These are phyloP conservation scores for Ophiostoma angusticollis DNA, from an alignment of 2,329 filamentous ascomycete genomes.

Conservation along the genomic window DNA sequence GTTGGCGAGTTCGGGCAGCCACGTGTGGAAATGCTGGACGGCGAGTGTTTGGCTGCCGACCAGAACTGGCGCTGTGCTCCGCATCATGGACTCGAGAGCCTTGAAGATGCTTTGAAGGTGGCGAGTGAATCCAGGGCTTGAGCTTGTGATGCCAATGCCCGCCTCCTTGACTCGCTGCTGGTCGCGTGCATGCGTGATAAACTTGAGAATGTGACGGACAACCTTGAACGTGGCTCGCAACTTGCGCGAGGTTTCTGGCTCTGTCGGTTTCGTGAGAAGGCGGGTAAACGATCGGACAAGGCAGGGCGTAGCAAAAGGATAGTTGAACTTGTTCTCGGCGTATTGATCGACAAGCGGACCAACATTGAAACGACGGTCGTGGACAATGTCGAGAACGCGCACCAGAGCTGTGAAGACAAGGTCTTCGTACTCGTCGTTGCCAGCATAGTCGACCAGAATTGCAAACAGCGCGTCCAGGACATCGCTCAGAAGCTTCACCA, in stretches of 20 bases:
- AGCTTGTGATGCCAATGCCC: constrained; percentile 69
- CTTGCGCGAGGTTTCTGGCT: constrained; percentile 70
- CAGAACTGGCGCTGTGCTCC: constrained; percentile 68
- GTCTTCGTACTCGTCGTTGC: constrained; percentile 85
- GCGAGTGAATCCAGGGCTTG: constrained; percentile 60
- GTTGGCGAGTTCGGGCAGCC: constrained; percentile 80
- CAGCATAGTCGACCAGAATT: constrained; percentile 81
- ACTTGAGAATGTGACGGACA: constrained; percentile 81
- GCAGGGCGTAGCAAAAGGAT: constrained; percentile 81
- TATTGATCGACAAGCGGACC: constrained; percentile 86
- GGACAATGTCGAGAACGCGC: constrained; percentile 80
- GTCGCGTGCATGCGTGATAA: constrained; percentile 78
- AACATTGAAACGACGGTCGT: constrained; percentile 87
- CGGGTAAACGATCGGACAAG: constrained; percentile 77
- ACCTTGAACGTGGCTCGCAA: constrained; percentile 91
- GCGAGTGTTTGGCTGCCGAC: constrained; percentile 91
- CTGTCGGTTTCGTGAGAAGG: constrained; percentile 68
- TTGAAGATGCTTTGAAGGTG: constrained; percentile 83
- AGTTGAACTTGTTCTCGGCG: constrained; percentile 78
- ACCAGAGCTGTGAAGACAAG: constrained; percentile 84
- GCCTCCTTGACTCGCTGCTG: constrained; percentile 84
- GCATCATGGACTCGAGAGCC: constrained; percentile 79
- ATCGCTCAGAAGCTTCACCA: constrained; percentile 83
- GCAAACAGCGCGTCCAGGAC: constrained; percentile 87
- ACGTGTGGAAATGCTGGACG: constrained; percentile 92